A percentile compares a stretch with the other conserved stretches of the same genome.
Evolutionary conservation across 106 monocot genomes (phyloP).

Genomic region (Apostasia shenzhenica): DNA sequence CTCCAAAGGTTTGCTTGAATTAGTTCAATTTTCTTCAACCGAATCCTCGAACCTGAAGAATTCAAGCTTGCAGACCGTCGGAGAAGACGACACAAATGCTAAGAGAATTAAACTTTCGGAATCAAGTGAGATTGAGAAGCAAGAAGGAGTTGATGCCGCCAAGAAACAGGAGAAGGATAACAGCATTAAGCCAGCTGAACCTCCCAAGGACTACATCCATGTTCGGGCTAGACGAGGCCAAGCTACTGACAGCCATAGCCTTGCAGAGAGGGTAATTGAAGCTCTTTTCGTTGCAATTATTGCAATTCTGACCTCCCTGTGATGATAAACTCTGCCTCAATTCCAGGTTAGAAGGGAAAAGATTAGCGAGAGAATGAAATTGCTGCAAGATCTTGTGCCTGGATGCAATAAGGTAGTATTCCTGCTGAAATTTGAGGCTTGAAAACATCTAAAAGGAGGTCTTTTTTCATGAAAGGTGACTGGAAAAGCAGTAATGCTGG

Average conservation of each 20-base stretch:
- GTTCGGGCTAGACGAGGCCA: constrained; percentile 81
- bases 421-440: no score
- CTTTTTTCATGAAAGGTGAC: constrained; percentile 33
- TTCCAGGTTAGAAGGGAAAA: constrained; percentile 71
- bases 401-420: constrained; percentile 59
- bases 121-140: constrained; percentile 9
- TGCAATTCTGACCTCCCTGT: background rate
- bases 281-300: background rate
- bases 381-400: constrained; percentile 75
- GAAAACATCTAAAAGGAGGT: no score
- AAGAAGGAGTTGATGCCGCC: constrained; percentile 15
- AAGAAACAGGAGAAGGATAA: constrained; percentile 16
- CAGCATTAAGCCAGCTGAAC: constrained; percentile 39
- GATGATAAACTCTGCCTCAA: background rate
- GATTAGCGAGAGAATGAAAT: constrained; percentile 74
- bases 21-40: background rate
- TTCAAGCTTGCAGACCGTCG: constrained; percentile 6
- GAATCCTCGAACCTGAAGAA: background rate
- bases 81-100: constrained; percentile 27
- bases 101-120: constrained; percentile 39
- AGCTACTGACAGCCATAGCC: constrained; percentile 90
- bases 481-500: constrained; percentile 80
- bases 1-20: constrained; percentile 23
- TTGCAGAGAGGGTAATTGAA: constrained; percentile 64
- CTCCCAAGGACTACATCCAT: constrained; percentile 73